Percentiles rank a stretch among this genome's conserved stretches.
Evolutionary conservation across 768 basidiomycete genomes (phyloP).

Genomic region (Russula brevipes): DNA sequence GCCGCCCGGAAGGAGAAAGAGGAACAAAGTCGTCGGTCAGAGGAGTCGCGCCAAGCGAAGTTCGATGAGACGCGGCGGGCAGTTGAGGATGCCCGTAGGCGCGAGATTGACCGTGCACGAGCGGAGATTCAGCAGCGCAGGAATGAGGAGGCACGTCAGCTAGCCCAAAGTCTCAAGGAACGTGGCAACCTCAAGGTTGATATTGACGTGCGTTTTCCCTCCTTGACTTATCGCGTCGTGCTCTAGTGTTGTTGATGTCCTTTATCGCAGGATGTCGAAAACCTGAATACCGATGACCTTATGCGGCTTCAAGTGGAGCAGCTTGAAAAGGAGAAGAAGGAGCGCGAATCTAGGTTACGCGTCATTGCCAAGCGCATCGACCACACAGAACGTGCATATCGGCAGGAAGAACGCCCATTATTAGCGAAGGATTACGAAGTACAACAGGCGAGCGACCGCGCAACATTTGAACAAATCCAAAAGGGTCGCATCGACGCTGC

Average conservation of each 20-base stretch:
- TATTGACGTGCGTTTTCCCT: constrained; percentile 48
- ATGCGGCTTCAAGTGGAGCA: constrained; percentile 90
- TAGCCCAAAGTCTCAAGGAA: constrained; percentile 77
- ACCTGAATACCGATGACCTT: constrained; percentile 78
- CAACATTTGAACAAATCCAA: constrained; percentile 60
- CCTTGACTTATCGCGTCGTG: not conserved
- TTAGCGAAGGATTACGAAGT: constrained; percentile 78
- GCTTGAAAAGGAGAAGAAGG: constrained; percentile 94
- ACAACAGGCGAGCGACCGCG: constrained; percentile 75
- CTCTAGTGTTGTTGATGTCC: constrained; percentile 4
- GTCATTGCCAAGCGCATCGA: constrained; percentile 87
- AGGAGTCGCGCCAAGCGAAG: constrained; percentile 57
- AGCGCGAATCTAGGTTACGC: constrained; percentile 73
- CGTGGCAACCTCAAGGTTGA: constrained; percentile 71
- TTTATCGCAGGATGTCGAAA: constrained; percentile 62
- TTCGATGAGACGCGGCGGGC: constrained; percentile 59
- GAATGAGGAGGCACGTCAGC: constrained; percentile 80
- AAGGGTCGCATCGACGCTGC: constrained; percentile 52
- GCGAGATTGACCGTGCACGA: constrained; percentile 58
- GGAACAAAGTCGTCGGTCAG: constrained; percentile 73
- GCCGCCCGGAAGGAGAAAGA: constrained; percentile 84
- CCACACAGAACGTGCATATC: constrained; percentile 90
- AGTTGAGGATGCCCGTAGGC: constrained; percentile 58
- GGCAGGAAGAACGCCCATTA: constrained; percentile 87
- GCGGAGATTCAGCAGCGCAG: constrained; percentile 76